Evolutionary conservation across 768 basidiomycete species (phyloP).

Genomic region (Dendrothele bispora): DNA sequence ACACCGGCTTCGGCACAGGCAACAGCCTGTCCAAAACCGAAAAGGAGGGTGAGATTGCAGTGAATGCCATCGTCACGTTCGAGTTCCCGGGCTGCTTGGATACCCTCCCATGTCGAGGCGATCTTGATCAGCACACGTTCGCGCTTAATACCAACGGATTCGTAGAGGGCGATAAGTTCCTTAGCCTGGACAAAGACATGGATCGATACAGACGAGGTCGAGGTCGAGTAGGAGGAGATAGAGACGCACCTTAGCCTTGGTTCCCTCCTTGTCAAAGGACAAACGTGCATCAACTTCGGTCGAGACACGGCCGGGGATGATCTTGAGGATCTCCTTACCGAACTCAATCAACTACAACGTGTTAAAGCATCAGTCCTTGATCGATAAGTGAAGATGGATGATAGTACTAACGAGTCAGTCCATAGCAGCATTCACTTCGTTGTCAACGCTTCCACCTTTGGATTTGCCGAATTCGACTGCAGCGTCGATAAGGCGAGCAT

Average conservation of each 20-base stretch:
- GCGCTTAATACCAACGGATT: slow-evolving; percentile 89
- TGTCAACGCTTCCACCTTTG: slow-evolving; percentile 78
- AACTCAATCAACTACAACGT: slow-evolving; percentile 86
- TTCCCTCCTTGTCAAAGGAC: slow-evolving; percentile 93
- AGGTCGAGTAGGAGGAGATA: slow-evolving; percentile 1
- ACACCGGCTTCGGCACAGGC: slow-evolving; percentile 98
- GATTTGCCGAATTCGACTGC: slow-evolving; percentile 75
- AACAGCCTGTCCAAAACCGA: slow-evolving; percentile 98
- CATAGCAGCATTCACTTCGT: slow-evolving; percentile 74
- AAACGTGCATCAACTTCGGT: slow-evolving; percentile 98
- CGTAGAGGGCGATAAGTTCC: slow-evolving; percentile 91
- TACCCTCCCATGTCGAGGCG: slow-evolving; percentile 99
- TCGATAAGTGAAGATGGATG: no score
- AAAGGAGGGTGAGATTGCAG: slow-evolving; percentile 98
- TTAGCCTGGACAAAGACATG: slow-evolving; percentile 48
- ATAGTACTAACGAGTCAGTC: slow-evolving; percentile 90
- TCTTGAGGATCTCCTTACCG: slow-evolving; percentile 90
- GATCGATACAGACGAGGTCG: slow-evolving; percentile 8
- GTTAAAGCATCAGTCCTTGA: no score
- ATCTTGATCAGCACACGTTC: slow-evolving; percentile 99
- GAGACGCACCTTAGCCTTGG: slow-evolving; percentile 73
- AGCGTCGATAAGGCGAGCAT: slow-evolving; percentile 74
- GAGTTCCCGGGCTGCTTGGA: slow-evolving; percentile 96
- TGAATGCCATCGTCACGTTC: slow-evolving; percentile 92
- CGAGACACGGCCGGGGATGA: slow-evolving; percentile 98